phyloP scores from a whole-genome alignment of 768 basidiomycete species.

The Psilocybe tampanensis region DNA sequence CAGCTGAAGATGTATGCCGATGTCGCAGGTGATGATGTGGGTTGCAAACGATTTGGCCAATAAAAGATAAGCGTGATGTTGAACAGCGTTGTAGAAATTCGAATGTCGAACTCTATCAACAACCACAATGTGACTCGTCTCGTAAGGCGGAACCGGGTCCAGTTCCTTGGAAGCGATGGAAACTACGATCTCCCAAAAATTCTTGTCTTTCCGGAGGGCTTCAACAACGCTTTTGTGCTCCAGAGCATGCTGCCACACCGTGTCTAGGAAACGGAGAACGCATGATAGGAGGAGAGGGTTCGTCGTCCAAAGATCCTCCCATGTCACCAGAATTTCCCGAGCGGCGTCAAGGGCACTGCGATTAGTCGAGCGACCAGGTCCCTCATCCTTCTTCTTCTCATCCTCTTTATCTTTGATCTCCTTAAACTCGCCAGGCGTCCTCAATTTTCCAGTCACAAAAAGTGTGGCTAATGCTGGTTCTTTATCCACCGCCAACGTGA shows the following conservation, averaged over 20 bases:
- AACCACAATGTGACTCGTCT: slow-evolving; percentile 47
- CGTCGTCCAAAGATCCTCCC: slow-evolving; percentile 76
- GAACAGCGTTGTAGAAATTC: slow-evolving; percentile 60
- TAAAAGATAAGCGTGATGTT: slow-evolving; percentile 67
- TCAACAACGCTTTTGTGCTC: slow-evolving; percentile 69
- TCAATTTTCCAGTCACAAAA: slow-evolving; percentile 76
- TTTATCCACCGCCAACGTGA: slow-evolving; percentile 78
- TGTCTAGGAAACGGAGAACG: slow-evolving; percentile 73
- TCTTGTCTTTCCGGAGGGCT: slow-evolving; percentile 52
- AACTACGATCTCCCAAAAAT: slow-evolving; percentile 74
- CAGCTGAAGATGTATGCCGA: slow-evolving; percentile 58
- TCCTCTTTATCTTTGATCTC: slow-evolving; percentile 38
- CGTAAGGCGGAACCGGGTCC: slow-evolving; percentile 73
- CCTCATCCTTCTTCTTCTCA: slow-evolving; percentile 22
- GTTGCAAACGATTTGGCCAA: slow-evolving; percentile 75
- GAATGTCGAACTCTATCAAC: slow-evolving; percentile 55
- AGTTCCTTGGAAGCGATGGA: slow-evolving; percentile 68
- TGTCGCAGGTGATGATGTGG: slow-evolving; percentile 74
- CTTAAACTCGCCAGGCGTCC: slow-evolving; percentile 44
- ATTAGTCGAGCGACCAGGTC: slow-evolving; percentile 26
- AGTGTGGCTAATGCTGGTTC: slow-evolving; percentile 85
- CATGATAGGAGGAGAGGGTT: slow-evolving; percentile 78
- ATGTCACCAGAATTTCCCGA: slow-evolving; percentile 61
- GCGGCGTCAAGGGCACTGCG: slow-evolving; percentile 72
- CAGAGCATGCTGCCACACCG: slow-evolving; percentile 79